A percentile compares a stretch with the other conserved stretches of the same genome.
These are phyloP conservation scores for Ziziphus jujuba DNA, from an alignment of 306 rosid species.

Conservation along the genomic window DNA sequence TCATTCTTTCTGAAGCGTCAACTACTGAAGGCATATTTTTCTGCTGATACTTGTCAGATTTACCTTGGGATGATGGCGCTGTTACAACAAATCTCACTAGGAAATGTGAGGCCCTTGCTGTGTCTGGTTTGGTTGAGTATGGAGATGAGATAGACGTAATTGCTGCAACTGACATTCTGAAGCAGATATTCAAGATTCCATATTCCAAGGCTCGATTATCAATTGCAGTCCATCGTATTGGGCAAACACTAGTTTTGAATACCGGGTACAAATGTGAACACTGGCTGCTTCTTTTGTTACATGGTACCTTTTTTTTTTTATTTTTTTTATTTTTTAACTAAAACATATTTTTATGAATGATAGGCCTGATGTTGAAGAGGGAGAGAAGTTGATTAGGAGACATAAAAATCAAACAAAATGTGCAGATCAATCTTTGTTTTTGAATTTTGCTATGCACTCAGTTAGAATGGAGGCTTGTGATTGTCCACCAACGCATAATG, in stretches of 20 bases:
- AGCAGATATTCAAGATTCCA: slow-evolving; percentile 96
- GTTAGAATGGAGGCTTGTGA: slow-evolving; percentile 99
- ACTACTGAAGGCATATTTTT: slow-evolving; percentile 21
- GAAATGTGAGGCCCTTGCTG: slow-evolving; percentile 89
- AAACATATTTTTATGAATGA: slow-evolving; percentile 26
- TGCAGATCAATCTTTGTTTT: slow-evolving; percentile 81
- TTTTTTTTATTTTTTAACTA: too few species aligned
- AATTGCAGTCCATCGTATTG: slow-evolving; percentile 85
- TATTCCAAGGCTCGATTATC: slow-evolving; percentile 93
- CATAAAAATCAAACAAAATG: slow-evolving; percentile 81
- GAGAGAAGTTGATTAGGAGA: slow-evolving; percentile 85
- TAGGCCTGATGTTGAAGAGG: slow-evolving; percentile 94
- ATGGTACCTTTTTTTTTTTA: not conserved
- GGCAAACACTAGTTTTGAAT: slow-evolving; percentile 84
- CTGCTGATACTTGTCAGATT: slow-evolving; percentile 44
- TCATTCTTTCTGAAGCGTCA: slow-evolving; percentile 18
- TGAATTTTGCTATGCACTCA: slow-evolving; percentile 98
- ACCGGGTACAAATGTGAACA: slow-evolving; percentile 61
- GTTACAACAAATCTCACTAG: slow-evolving; percentile 74
- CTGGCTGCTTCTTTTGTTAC: slow-evolving; percentile 19
- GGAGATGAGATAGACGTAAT: slow-evolving; percentile 96
- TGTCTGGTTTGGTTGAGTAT: slow-evolving; percentile 85
- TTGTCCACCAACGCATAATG: slow-evolving; percentile 83
- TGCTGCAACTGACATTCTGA: slow-evolving; percentile 89
- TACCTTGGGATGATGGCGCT: slow-evolving; percentile 77